phyloP scores from a whole-genome alignment of 805 yeast species.

The Saccharomycopsis sp. region DNA sequence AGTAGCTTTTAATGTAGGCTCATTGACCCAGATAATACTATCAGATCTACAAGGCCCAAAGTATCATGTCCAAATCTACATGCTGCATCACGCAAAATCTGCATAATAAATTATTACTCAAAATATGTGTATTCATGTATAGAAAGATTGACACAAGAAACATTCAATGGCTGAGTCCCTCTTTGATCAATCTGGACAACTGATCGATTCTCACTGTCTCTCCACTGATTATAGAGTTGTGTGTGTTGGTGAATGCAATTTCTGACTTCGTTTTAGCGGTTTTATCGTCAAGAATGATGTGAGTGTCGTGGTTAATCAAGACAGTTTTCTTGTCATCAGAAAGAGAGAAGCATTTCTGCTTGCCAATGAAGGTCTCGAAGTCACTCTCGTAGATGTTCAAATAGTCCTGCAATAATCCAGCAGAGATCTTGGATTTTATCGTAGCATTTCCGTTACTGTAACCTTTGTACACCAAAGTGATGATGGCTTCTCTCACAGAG shows the following conservation, averaged over 20 bases:
- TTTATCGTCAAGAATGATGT: slow-evolving; percentile 6
- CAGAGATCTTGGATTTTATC: slow-evolving; percentile 14
- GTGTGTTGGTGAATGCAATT: slow-evolving; percentile 8
- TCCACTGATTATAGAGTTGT: slow-evolving; percentile 14
- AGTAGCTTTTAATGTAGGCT: too few species aligned
- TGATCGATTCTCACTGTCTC: slow-evolving; percentile 19
- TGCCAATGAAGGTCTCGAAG: slow-evolving; percentile 7
- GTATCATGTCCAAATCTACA: too few species aligned
- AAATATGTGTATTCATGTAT: background rate
- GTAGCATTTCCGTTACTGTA: slow-evolving; percentile 14
- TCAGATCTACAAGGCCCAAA: too few species aligned
- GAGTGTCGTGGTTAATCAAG: slow-evolving; percentile 15
- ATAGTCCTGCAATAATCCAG: slow-evolving; percentile 14
- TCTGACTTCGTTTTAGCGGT: background rate
- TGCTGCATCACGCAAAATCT: too few species aligned
- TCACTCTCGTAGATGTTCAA: slow-evolving; percentile 20
- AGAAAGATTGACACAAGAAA: too few species aligned
- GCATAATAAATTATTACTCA: background rate
- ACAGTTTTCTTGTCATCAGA: slow-evolving; percentile 1
- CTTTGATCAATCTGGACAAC: slow-evolving; percentile 20
- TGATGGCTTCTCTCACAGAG: slow-evolving; percentile 12
- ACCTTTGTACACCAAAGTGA: slow-evolving; percentile 16
- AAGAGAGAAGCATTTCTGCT: slow-evolving; percentile 10
- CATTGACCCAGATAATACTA: too few species aligned
- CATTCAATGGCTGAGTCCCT: slow-evolving; percentile 1